A percentile compares a stretch with the other conserved stretches of the same genome.
These are phyloP conservation scores for Beauveria brongniartii DNA, from an alignment of 2,329 filamentous ascomycete genomes.

Conservation along the genomic window DNA sequence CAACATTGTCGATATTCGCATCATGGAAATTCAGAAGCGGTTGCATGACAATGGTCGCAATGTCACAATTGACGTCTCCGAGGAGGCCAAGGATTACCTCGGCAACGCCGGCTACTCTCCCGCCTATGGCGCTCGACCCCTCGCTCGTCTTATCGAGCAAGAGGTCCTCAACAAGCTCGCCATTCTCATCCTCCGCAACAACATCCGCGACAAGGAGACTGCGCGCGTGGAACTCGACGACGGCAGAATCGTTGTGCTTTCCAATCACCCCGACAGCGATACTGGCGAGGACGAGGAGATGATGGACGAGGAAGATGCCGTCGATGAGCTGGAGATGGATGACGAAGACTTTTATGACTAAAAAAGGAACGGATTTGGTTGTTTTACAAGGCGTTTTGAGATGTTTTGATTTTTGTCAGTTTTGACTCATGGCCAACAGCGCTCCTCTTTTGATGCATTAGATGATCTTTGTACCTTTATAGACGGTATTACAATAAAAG, in stretches of 20 bases:
- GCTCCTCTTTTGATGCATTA: neutral
- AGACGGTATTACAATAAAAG: neutral
- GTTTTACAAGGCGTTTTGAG: neutral
- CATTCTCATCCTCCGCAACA: constrained; percentile 80
- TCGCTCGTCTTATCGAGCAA: constrained; percentile 88
- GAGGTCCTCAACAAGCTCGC: constrained; percentile 92
- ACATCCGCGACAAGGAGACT: constrained; percentile 75
- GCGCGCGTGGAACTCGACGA: constrained; percentile 73
- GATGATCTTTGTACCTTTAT: constrained; percentile 4
- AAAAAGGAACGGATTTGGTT: neutral
- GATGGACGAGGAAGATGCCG: constrained; percentile 63
- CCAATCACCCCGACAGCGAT: constrained; percentile 67
- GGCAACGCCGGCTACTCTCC: constrained; percentile 89
- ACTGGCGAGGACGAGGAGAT: constrained; percentile 60
- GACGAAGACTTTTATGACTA: constrained; percentile 47
- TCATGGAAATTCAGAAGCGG: constrained; percentile 84
- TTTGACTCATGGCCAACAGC: neutral
- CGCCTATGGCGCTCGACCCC: constrained; percentile 84
- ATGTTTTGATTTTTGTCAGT: neutral
- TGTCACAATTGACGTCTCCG: constrained; percentile 71
- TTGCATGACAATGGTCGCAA: constrained; percentile 79
- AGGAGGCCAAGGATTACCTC: constrained; percentile 87
- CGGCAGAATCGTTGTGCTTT: constrained; percentile 69
- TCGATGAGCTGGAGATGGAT: constrained; percentile 61
- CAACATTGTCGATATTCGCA: constrained; percentile 86